A percentile compares a stretch with the other conserved stretches of the same genome.
These are phyloP conservation scores for Haematococcus lacustris DNA, from an alignment of 139 green algal genomes.

Conservation along the genomic window DNA sequence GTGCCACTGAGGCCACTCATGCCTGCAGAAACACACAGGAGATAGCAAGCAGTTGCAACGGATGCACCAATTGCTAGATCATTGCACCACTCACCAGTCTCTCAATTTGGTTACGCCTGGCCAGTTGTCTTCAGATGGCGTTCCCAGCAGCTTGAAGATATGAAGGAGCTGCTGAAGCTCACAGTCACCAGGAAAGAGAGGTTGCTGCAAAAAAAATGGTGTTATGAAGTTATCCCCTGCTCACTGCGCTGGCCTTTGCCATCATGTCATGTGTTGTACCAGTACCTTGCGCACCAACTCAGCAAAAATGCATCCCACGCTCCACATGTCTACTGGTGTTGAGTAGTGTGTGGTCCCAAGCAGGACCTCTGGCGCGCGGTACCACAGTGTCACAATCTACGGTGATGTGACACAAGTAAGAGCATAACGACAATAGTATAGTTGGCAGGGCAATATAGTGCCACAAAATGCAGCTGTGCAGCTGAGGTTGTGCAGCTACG, in stretches of 20 bases:
- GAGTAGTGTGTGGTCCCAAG: constrained; percentile 92
- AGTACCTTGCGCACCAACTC: constrained; percentile 72
- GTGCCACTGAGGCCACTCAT: constrained; percentile 57
- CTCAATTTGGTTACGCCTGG: constrained; percentile 53
- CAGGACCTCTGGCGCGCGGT: constrained; percentile 95
- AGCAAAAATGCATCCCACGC: constrained; percentile 96
- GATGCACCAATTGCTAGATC: too few relatives aligned
- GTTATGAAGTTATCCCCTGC: too few relatives aligned
- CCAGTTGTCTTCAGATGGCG: constrained; percentile 70
- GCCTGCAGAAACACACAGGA: too few relatives aligned
- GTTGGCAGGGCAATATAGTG: too few relatives aligned
- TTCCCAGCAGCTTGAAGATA: constrained; percentile 87
- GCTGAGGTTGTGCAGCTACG: too few relatives aligned
- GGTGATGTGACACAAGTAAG: too few relatives aligned
- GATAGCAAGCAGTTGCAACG: too few relatives aligned
- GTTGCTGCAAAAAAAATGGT: constrained; percentile 40
- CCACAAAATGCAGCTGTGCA: too few relatives aligned
- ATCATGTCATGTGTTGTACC: neutral
- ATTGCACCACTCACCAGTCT: constrained; percentile 39
- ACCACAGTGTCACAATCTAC: constrained; percentile 96
- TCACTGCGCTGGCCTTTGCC: neutral
- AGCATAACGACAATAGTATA: too few relatives aligned
- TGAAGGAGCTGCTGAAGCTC: constrained; percentile 86
- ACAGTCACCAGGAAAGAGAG: constrained; percentile 82
- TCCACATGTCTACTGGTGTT: constrained; percentile 97